These are phyloP conservation scores for Hemileccinum impolitum DNA, from an alignment of 768 basidiomycete species.

Conservation along the genomic window DNA sequence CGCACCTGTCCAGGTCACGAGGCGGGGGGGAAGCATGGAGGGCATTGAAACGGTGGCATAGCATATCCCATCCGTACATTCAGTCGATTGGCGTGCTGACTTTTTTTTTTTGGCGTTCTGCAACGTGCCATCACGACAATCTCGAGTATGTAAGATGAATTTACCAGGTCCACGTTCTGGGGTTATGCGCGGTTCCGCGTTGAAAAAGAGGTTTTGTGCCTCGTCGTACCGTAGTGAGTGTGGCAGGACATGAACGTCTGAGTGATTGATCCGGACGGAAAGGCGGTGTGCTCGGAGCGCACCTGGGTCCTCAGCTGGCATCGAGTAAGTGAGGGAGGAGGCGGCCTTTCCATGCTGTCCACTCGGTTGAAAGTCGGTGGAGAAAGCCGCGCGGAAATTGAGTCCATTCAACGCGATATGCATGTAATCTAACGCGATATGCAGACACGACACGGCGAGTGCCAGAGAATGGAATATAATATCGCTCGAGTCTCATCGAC, in stretches of 20 bases:
- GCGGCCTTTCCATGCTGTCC: constrained; percentile 1
- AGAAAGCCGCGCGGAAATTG: constrained; percentile 19
- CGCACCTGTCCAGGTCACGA: constrained; percentile 12
- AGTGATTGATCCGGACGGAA: constrained; percentile 11
- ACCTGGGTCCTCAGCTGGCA: neutral
- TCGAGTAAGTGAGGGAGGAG: neutral
- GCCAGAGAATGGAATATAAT: constrained; percentile 4
- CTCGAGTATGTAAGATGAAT: neutral
- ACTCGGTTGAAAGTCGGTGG: neutral
- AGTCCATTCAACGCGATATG: constrained; percentile 17
- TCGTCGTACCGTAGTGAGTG: neutral
- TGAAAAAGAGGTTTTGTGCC: neutral
- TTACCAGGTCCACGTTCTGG: constrained; percentile 25
- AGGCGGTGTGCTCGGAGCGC: neutral
- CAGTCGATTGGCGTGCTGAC: neutral
- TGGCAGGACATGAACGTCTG: neutral
- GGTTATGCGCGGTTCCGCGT: constrained; percentile 24
- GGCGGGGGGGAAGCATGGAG: neutral
- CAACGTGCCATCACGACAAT: constrained; percentile 6
- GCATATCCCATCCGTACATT: constrained; percentile 11
- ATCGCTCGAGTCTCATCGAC: constrained; percentile 9
- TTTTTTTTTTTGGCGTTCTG: neutral
- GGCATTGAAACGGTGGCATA: neutral
- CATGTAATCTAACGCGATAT: constrained; percentile 15
- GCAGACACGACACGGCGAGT: constrained; percentile 9